phyloP scores from a whole-genome alignment of 192 early-diverging fungal species.

The Geranomyces variabilis region DNA sequence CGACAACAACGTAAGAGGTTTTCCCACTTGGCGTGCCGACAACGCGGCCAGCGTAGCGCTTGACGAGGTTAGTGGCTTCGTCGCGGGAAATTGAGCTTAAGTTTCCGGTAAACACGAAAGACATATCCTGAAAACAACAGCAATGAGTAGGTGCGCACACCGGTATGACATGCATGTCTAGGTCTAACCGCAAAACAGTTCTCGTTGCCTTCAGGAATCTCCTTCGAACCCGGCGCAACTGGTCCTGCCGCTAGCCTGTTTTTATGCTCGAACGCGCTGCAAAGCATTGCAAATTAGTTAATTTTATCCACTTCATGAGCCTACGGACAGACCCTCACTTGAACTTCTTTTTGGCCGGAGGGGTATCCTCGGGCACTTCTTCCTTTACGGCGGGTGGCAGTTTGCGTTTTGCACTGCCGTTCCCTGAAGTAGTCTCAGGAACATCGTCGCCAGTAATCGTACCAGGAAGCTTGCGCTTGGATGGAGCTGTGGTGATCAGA shows the following conservation, averaged over 20 bases:
- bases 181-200: constrained; percentile 63
- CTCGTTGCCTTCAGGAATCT: constrained; percentile 71
- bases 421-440: too few relatives aligned
- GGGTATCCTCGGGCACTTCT: constrained; percentile 7
- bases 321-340: constrained; percentile 1
- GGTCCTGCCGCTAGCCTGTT: constrained; percentile 43
- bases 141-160: too few relatives aligned
- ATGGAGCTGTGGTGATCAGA: too few relatives aligned
- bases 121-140: constrained; percentile 49
- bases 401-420: constrained; percentile 10
- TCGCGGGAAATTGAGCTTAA: constrained; percentile 75
- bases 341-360: constrained; percentile 30
- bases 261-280: constrained; percentile 2
- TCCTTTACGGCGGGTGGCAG: constrained; percentile 3
- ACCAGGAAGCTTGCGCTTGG: constrained; percentile 2
- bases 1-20: constrained; percentile 86
- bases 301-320: background rate
- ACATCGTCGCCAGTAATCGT: background rate
- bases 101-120: constrained; percentile 96
- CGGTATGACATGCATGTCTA: too few relatives aligned
- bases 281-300: background rate
- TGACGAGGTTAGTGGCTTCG: constrained; percentile 79
- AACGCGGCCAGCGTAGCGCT: constrained; percentile 84
- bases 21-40: constrained; percentile 75
- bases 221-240: constrained; percentile 63